Base-by-base conservation (phyloP, 2,329 filamentous ascomycete species). In the Bipolaris bicolor region DNA sequence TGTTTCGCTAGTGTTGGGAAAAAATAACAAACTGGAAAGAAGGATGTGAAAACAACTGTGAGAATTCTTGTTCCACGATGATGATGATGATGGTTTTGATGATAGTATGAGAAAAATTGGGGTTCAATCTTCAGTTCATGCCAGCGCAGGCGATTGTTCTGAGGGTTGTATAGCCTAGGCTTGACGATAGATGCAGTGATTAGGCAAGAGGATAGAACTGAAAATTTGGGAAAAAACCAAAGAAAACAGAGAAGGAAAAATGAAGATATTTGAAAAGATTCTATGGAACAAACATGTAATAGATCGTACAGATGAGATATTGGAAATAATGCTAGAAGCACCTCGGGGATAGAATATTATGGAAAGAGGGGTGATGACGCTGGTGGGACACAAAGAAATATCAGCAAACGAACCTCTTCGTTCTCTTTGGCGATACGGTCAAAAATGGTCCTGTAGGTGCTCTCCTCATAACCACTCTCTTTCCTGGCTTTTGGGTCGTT, bases 371-470 rank as follows among this genome's bases (percentile, higher is more conserved):
- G 47, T 45, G 52, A 45, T 29, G 43, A 34, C 1, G 3, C 11
- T 39, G 52, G 13, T 36, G 16, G n/a, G 36, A 46, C 6, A 15
- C 18, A 52, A 47, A 26, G 51, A 56, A 60, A 57, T 61, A 55
- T 55, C 29, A 57, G 50, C 45, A 18, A 68, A 79, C 83, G 79
- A 78, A 95, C 91, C 87, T 95, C 86, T 75, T 87, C 85, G 71
- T 84, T 85, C 72, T 91, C 88, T 68, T 82, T 82, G 63, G 91
- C 86, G 64, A 97, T 86, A 62, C 84, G 82, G 68, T 94, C 87
- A 68, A 97, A 83, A 61, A 97, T 88, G 62, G 89, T 88, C 69
- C 86, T 84, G 77, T 87, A 96, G 1, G 90, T 95, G 65, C 85
- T 87, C 48, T 88, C 75, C 41, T 82, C 78, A 69, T 90, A 91